phyloP scores from a whole-genome alignment of 1,284 basidiomycete genomes.

The Cutaneotrichosporon sp. region DNA sequence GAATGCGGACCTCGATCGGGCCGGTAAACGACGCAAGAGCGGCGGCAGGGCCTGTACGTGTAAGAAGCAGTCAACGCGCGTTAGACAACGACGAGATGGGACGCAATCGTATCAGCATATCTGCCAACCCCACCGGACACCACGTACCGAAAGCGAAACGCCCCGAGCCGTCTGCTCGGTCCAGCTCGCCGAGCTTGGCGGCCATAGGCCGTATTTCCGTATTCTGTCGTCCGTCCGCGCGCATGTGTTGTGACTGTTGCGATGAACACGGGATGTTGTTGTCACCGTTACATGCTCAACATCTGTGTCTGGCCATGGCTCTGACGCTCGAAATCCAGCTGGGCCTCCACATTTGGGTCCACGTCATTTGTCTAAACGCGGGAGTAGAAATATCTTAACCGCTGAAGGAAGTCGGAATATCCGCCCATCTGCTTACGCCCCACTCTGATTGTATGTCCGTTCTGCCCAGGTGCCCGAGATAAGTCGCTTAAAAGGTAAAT shows the following conservation, averaged over 20 bases:
- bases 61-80: not conserved
- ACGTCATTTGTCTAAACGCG: not conserved
- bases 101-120: not conserved
- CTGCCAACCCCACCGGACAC: not conserved
- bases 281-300: not conserved
- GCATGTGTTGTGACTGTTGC: slow-evolving; percentile 3
- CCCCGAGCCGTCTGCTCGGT: slow-evolving; percentile 46
- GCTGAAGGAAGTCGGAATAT: no score
- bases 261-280: not conserved
- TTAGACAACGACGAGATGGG: not conserved
- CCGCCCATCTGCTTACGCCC: no score
- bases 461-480: no score
- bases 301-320: no score
- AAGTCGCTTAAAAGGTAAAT: no score
- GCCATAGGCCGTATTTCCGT: slow-evolving; percentile 10
- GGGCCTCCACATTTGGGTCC: not conserved
- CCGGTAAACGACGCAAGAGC: slow-evolving; percentile 51
- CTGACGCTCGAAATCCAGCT: not conserved
- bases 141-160: slow-evolving; percentile 44
- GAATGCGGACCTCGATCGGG: slow-evolving; percentile 53
- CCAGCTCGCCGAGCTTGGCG: slow-evolving; percentile 22
- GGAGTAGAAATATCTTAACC: no score
- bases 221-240: slow-evolving; percentile 13
- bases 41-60: slow-evolving; percentile 39
- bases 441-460: no score